Percentiles rank a stretch among this genome's conserved stretches.
phyloP scores from a whole-genome alignment of 352 stramenopile species.

The Phytophthora macrochlamydospora region DNA sequence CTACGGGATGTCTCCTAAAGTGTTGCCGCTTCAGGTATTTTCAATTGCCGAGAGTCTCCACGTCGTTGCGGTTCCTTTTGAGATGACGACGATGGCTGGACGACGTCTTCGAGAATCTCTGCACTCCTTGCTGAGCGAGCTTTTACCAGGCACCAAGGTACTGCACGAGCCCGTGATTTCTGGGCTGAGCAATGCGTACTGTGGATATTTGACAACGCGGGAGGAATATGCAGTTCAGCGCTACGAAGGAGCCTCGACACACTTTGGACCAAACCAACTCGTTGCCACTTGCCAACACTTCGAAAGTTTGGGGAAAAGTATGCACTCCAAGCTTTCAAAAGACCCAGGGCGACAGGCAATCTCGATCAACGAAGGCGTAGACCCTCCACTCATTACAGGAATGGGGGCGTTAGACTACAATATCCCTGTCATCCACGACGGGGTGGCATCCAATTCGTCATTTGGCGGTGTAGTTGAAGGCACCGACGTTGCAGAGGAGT shows the following conservation, averaged over 20 bases:
- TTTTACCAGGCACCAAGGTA: conserved; percentile 12
- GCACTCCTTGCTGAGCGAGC: conserved; percentile 26
- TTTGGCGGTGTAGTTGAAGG: conserved; percentile 66
- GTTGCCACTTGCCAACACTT: conserved; percentile 82
- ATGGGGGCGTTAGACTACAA: conserved; percentile 79
- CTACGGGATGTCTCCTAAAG: conserved; percentile 71
- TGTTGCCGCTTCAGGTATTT: conserved; percentile 80
- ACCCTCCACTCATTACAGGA: conserved; percentile 59
- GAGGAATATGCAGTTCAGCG: conserved; percentile 88
- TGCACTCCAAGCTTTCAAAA: conserved; percentile 28
- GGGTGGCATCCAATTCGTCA: conserved; percentile 38
- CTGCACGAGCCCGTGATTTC: conserved; percentile 66
- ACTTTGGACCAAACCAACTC: conserved; percentile 89
- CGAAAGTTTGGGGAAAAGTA: conserved; percentile 50
- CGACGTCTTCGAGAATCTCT: conserved; percentile 61
- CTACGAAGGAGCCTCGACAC: conserved; percentile 90
- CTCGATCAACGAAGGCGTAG: conserved; percentile 8
- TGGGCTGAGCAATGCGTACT: conserved; percentile 84
- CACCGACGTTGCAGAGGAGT: conserved; percentile 47
- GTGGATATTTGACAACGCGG: conserved; percentile 83
- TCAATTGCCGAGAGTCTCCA: conserved; percentile 58
- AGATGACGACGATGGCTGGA: conserved; percentile 86
- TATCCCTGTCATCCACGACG: conserved; percentile 75
- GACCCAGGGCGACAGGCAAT: conserved; percentile 6
- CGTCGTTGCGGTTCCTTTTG: conserved; percentile 80